Evolutionary conservation across 176 grass and related monocot species (phyloP), one percentile per base, ranked within the genome.

Genomic region (Carex myosuroides): DNA sequence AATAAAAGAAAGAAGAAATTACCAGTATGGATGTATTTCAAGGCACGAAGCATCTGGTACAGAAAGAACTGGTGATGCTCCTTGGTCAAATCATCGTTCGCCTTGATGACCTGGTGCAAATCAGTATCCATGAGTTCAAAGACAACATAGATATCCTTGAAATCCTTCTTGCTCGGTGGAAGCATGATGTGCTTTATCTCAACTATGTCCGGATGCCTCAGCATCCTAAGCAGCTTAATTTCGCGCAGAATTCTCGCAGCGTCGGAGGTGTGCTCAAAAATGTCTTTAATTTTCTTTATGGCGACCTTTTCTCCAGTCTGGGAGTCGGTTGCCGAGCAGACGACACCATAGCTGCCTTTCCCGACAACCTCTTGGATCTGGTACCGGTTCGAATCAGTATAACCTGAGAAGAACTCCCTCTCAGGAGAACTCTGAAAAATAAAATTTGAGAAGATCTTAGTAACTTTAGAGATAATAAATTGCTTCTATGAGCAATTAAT

Each of bases 1-100:
- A 29, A 41, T 18, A 48, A 81, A 17, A 65, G 17, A 59, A 24
- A 75, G 60, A 8, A 56, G 60, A 73, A 46, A 50, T 42, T 91
- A 93, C 95, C 95, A 9, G 92, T 93, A 92, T 98, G 95, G 39
- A 98, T 98, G 80, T 91, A 98, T 75, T 98, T 98, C 86, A 98
- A 16, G 3, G 95, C 95, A 14, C 95, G 89, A 29, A 98, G 92
- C 91, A 98, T 91, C 82, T 98, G 95, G 62, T 98, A 98, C 22
- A 98, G 91, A 75, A 98, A 98, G 85, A 98, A 98, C 73, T 91
- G 95, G 39, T 89, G 70, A 89, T 98, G 95, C 85, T 98, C 95
- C 80, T 91, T 93, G 72, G 95, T 98, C 75, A 98, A 78, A 85
- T 98, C 92, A 86, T 94, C 95, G 20, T 98, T 98, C 20, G 95